Conservation (phyloP, 2,329 filamentous ascomycete species). For the Chaetomium sp. region DNA sequence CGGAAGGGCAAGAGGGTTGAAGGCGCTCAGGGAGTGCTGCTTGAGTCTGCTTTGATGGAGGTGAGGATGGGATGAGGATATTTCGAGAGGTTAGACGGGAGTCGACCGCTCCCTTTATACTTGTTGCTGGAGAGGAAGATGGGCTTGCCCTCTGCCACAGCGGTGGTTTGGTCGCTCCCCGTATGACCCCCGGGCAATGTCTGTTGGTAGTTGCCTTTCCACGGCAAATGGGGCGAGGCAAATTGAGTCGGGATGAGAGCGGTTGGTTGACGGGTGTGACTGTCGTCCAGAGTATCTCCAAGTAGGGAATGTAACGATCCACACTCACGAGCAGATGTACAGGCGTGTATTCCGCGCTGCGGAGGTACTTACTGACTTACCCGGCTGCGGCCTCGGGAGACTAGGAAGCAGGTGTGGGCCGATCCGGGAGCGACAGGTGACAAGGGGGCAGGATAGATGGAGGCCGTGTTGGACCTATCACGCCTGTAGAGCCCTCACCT, state of each 20-base stretch:
- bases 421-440: conserved; percentile 20
- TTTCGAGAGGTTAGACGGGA: neutral
- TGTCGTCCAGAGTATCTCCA: conserved; percentile 14
- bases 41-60: neutral
- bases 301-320: conserved; percentile 21
- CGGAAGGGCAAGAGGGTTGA: neutral
- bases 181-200: conserved; percentile 20
- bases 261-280: conserved; percentile 26
- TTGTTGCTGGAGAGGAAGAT: neutral
- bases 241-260: conserved; percentile 14
- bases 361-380: conserved; percentile 13
- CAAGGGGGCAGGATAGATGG: conserved; percentile 15
- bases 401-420: conserved; percentile 22
- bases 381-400: conserved; percentile 12
- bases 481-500: conserved; percentile 12
- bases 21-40: neutral
- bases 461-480: conserved; percentile 18
- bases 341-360: conserved; percentile 20
- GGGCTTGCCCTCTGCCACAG: neutral
- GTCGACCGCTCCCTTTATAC: conserved; percentile 15
- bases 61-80: conserved; percentile 2
- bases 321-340: conserved; percentile 17
- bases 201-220: conserved; percentile 20
- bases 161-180: conserved; percentile 10
- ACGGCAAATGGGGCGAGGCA: conserved; percentile 22